Evolutionary conservation across 1,284 basidiomycete genomes (phyloP).

Genomic region (Tremellales sp.): DNA sequence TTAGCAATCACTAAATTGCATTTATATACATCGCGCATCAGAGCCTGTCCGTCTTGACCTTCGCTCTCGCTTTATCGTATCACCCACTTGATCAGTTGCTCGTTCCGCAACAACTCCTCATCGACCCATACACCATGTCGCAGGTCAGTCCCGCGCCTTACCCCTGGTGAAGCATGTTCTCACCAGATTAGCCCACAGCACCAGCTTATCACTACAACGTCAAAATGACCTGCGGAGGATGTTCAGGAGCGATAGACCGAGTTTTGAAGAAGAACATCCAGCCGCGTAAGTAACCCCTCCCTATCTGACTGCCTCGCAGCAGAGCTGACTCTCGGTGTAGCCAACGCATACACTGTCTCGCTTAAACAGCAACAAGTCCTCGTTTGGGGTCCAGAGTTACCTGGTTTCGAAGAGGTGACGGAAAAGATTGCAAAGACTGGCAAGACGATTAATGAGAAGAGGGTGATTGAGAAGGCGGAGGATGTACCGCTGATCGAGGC

Average conservation of each 20-base stretch:
- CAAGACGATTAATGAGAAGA: conserved; percentile 37
- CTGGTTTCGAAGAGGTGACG: conserved; percentile 38
- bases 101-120: too few species aligned
- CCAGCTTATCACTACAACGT: conserved; percentile 46
- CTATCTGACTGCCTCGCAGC: background rate
- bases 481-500: conserved; percentile 19
- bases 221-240: conserved; percentile 48
- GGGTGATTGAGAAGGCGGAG: conserved; percentile 15
- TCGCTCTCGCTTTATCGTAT: too few species aligned
- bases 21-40: background rate
- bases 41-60: background rate
- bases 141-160: background rate
- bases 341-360: conserved; percentile 43
- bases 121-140: background rate
- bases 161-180: background rate
- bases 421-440: conserved; percentile 49
- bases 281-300: conserved; percentile 32
- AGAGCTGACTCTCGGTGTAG: conserved; percentile 16
- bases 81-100: too few species aligned
- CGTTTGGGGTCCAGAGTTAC: conserved; percentile 44
- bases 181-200: conserved; percentile 10
- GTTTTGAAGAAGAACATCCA: conserved; percentile 46
- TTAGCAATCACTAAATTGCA: background rate
- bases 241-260: conserved; percentile 46
- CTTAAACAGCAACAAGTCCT: conserved; percentile 40